These are phyloP conservation scores for Annulohypoxylon maeteangense DNA, from an alignment of 495 filamentous ascomycete species.

Conservation along the genomic window DNA sequence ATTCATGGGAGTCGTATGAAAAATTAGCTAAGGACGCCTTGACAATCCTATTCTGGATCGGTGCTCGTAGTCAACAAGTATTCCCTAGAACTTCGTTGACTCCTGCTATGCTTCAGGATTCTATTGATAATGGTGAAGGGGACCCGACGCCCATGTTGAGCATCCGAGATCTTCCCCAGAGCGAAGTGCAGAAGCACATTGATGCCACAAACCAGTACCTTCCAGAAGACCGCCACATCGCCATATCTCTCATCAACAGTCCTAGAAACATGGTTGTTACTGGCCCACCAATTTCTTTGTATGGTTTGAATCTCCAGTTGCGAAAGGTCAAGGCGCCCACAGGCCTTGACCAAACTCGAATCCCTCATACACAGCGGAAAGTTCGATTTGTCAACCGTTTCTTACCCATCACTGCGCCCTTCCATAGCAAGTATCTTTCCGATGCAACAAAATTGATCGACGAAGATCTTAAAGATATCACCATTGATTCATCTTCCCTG, in stretches of 20 bases:
- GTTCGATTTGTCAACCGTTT: slow-evolving; percentile 97
- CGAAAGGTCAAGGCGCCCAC: slow-evolving; percentile 97
- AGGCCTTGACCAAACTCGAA: slow-evolving; percentile 92
- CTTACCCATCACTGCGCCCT: slow-evolving; percentile 95
- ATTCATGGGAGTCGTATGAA: slow-evolving; percentile 89
- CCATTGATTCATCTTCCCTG: slow-evolving; percentile 73
- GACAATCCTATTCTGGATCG: slow-evolving; percentile 99
- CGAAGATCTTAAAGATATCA: slow-evolving; percentile 85
- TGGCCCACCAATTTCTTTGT: slow-evolving; percentile 92
- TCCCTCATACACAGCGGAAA: slow-evolving; percentile 95
- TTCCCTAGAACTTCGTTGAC: slow-evolving; percentile 94
- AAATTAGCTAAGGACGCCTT: slow-evolving; percentile 79
- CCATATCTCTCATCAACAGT: slow-evolving; percentile 95
- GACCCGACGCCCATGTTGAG: slow-evolving; percentile 96
- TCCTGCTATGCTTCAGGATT: slow-evolving; percentile 93
- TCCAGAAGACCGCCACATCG: slow-evolving; percentile 89
- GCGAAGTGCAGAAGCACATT: slow-evolving; percentile 91
- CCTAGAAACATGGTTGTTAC: slow-evolving; percentile 97
- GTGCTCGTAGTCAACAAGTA: slow-evolving; percentile 96
- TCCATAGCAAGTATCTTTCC: slow-evolving; percentile 93
- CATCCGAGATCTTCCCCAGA: slow-evolving; percentile 87
- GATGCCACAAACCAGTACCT: slow-evolving; percentile 96
- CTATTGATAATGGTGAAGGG: slow-evolving; percentile 92
- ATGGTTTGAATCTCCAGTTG: slow-evolving; percentile 91
- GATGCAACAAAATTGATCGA: slow-evolving; percentile 81